Conservation (phyloP, 129 eudicot species). For the Solidago caesia region DNA sequence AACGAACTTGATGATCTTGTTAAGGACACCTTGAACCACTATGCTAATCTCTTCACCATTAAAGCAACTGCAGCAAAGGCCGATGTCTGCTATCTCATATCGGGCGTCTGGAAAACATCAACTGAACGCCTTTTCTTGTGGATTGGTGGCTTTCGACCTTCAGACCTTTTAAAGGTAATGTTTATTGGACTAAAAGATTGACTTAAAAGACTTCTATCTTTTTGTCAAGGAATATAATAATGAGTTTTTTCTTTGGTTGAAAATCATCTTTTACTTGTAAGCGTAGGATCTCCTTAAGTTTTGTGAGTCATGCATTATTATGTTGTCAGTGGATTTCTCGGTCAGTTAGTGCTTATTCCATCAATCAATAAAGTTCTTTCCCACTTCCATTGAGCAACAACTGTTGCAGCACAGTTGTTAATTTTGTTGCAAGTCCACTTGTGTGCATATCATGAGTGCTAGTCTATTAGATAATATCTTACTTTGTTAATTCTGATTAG, state of each 20-base stretch:
- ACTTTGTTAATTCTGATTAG: conserved; percentile 9
- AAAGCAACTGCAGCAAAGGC: conserved; percentile 77
- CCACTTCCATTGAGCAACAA: conserved; percentile 36
- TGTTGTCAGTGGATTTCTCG: conserved; percentile 28
- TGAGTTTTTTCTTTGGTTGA: not conserved
- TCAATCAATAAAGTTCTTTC: conserved; percentile 37
- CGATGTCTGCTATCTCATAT: conserved; percentile 83
- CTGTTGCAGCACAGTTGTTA: conserved; percentile 34
- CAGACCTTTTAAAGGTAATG: conserved; percentile 80
- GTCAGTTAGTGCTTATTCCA: conserved; percentile 30
- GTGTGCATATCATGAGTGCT: conserved; percentile 33
- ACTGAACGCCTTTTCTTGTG: conserved; percentile 84
- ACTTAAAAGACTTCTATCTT: not conserved
- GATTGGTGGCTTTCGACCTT: conserved; percentile 98
- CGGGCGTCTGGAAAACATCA: conserved; percentile 94
- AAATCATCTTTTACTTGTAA: not conserved
- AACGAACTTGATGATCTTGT: conserved; percentile 53
- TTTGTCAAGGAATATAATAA: not conserved
- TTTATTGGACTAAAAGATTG: not conserved
- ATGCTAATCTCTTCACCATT: conserved; percentile 64
- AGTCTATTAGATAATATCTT: conserved; percentile 30
- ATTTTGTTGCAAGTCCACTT: conserved; percentile 27
- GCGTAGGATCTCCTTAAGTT: not conserved
- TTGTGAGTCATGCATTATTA: conserved; percentile 20
- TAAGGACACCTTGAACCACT: conserved; percentile 56